phyloP scores from a whole-genome alignment of 768 basidiomycete species.

The Lactifluus pinguis region DNA sequence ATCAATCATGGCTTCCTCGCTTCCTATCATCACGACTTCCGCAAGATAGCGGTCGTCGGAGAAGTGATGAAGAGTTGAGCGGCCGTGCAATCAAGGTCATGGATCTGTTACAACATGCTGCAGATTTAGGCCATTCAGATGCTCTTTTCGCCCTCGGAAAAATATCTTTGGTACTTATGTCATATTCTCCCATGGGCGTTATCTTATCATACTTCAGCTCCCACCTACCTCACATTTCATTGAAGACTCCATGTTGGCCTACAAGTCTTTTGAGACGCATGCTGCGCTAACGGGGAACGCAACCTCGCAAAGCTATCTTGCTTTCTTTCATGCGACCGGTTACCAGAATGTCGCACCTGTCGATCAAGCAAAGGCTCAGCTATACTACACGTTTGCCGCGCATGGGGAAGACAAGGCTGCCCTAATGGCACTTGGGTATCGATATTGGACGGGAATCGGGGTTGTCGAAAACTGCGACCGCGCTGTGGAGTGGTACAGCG shows the following conservation, averaged over 20 bases:
- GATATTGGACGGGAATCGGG: constrained; percentile 94
- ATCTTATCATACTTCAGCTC: constrained; percentile 37
- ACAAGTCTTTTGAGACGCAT: constrained; percentile 52
- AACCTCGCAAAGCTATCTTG: constrained; percentile 76
- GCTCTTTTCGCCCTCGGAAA: constrained; percentile 61
- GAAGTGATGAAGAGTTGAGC: constrained; percentile 56
- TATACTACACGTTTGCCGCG: constrained; percentile 92
- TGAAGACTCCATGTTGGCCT: constrained; percentile 52
- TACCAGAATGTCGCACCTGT: constrained; percentile 55
- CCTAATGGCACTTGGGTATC: constrained; percentile 88
- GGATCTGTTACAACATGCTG: constrained; percentile 72
- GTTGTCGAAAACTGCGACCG: constrained; percentile 77
- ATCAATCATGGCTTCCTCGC: constrained; percentile 45
- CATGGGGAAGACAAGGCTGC: constrained; percentile 81
- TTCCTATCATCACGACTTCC: constrained; percentile 34
- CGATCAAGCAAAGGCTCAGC: constrained; percentile 73
- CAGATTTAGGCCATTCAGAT: constrained; percentile 66
- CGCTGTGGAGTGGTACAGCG: constrained; percentile 84
- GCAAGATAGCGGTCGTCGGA: constrained; percentile 34
- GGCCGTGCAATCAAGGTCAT: constrained; percentile 74
- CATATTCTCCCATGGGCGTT: not conserved
- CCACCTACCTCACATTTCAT: constrained; percentile 63
- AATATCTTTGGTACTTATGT: constrained; percentile 47
- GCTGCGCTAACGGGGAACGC: constrained; percentile 71
- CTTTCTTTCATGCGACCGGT: constrained; percentile 85